These are phyloP conservation scores for Xylaria bambusicola DNA, from an alignment of 495 filamentous ascomycete genomes.

Conservation along the genomic window DNA sequence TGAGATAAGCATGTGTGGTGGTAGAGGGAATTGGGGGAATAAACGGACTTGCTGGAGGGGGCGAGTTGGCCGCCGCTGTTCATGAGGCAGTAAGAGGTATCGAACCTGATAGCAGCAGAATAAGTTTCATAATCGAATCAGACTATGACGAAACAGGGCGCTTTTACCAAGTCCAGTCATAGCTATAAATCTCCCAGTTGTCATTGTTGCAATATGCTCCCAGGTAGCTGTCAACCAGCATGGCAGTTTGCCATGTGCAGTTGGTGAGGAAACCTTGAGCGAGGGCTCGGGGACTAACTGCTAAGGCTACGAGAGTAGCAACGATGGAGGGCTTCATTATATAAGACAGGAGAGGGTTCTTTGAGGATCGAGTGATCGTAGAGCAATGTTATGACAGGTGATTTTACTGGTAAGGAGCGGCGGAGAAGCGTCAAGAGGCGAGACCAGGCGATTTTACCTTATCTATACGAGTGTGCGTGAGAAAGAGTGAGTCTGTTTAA, in stretches of 20 bases:
- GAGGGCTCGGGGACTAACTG: conserved; percentile 8
- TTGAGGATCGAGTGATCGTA: too few relatives aligned
- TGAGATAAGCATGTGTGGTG: not conserved
- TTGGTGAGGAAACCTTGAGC: conserved; percentile 29
- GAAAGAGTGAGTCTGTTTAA: too few relatives aligned
- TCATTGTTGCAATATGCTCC: conserved; percentile 37
- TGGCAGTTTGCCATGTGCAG: conserved; percentile 33
- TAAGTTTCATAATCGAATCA: conserved; percentile 18
- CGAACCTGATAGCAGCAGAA: conserved; percentile 26
- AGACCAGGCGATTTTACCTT: too few relatives aligned
- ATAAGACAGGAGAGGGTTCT: not conserved
- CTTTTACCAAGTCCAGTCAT: conserved; percentile 37
- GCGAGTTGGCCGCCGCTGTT: conserved; percentile 32
- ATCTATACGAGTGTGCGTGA: too few relatives aligned
- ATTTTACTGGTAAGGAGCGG: too few relatives aligned
- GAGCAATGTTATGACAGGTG: too few relatives aligned
- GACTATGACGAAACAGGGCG: not conserved
- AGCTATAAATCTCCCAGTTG: conserved; percentile 29
- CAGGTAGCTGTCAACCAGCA: conserved; percentile 27
- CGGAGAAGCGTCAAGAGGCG: too few relatives aligned
- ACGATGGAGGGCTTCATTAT: conserved; percentile 12
- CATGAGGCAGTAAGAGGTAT: conserved; percentile 31
- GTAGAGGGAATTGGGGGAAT: not conserved
- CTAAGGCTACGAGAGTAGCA: conserved; percentile 10
- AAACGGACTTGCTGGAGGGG: conserved; percentile 20